These are phyloP conservation scores for Auriscalpium microsporum DNA, from an alignment of 768 basidiomycete species.

Conservation along the genomic window DNA sequence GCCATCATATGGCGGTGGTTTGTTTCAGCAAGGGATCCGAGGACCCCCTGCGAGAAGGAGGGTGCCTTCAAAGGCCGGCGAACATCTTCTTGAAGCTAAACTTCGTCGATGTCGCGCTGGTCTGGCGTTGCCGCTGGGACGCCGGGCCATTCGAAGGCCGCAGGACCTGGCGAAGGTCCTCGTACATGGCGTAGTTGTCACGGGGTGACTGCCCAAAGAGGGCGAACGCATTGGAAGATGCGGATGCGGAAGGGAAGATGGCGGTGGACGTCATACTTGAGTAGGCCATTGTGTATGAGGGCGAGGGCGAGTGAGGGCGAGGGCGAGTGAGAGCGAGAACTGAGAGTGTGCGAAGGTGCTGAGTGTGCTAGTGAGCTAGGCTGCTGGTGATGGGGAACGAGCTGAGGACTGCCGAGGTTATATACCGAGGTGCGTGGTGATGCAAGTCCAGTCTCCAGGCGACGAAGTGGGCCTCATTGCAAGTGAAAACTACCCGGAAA, in stretches of 20 bases:
- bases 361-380: neutral
- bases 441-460: neutral
- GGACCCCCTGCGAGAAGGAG: neutral
- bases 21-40: too few species aligned
- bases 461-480: neutral
- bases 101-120: constrained; percentile 13
- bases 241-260: constrained; percentile 12
- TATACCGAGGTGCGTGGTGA: neutral
- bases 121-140: constrained; percentile 5
- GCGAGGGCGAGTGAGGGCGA: too few species aligned
- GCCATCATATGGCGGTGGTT: neutral
- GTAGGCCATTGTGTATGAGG: neutral
- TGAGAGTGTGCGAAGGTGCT: neutral
- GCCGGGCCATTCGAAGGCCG: neutral
- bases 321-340: constrained; percentile 1
- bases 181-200: constrained; percentile 15
- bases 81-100: constrained; percentile 12
- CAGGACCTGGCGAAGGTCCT: constrained; percentile 9
- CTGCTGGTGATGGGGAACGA: neutral
- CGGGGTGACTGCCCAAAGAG: constrained; percentile 15
- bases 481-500: neutral
- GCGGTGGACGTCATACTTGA: constrained; percentile 1
- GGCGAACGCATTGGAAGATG: constrained; percentile 14
- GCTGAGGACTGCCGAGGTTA: neutral
- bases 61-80: constrained; percentile 1